phyloP scores from a whole-genome alignment of 169 alveolate genomes.

The Plasmodium berghei region DNA sequence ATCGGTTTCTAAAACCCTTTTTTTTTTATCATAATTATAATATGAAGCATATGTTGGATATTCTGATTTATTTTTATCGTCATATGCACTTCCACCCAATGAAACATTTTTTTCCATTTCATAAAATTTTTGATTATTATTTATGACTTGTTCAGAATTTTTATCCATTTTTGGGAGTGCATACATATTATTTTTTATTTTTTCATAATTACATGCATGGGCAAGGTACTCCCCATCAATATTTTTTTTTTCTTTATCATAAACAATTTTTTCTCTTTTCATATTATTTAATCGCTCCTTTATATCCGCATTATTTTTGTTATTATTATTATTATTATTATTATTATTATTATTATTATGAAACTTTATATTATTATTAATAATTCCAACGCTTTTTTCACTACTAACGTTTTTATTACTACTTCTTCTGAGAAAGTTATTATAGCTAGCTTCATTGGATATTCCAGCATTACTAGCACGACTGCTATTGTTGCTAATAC shows the following conservation, averaged over 20 bases:
- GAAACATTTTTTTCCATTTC: not conserved
- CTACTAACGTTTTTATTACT: not conserved
- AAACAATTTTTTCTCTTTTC: conserved; percentile 40
- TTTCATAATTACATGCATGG: conserved; percentile 22
- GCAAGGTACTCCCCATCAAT: conserved; percentile 13
- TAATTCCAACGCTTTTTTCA: not conserved
- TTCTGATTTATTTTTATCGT: not conserved
- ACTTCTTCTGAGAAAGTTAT: too few relatives aligned
- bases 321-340: not conserved
- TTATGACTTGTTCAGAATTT: not conserved
- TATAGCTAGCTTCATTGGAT: not conserved
- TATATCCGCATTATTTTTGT: conserved; percentile 5
- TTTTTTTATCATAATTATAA: not conserved
- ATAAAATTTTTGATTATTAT: conserved; percentile 1
- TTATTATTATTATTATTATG: not conserved
- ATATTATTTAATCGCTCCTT: conserved; percentile 41
- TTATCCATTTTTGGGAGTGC: conserved; percentile 2
- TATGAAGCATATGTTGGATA: not conserved
- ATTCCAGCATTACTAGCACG: not conserved
- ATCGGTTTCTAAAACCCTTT: not conserved
- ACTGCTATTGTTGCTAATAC: not conserved
- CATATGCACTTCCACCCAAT: not conserved
- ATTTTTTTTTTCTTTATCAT: conserved; percentile 43
- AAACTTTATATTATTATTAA: not conserved
- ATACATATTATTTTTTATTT: conserved; percentile 20